A percentile compares a stretch with the other conserved stretches of the same genome.
phyloP scores from a whole-genome alignment of 106 monocot genomes.

The Acorus gramineus region DNA sequence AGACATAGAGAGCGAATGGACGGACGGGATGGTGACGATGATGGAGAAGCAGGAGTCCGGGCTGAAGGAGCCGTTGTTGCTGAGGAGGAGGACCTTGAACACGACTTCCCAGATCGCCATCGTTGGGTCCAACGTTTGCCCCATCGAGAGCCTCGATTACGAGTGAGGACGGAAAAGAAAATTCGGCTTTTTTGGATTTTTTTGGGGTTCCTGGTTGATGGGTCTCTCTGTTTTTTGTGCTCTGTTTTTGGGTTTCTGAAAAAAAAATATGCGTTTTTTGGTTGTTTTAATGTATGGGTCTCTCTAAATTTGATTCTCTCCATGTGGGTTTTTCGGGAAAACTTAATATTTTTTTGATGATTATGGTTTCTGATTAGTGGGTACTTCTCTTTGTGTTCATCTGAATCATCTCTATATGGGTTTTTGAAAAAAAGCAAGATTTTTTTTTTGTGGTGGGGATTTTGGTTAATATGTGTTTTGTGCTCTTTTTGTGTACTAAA shows the following conservation, averaged over 20 bases:
- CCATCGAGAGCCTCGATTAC: slow-evolving; percentile 83
- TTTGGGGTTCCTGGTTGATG: no score
- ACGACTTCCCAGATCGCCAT: slow-evolving; percentile 83
- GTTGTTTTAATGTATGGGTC: background rate
- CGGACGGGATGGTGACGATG: slow-evolving; percentile 17
- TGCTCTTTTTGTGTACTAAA: no score
- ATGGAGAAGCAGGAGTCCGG: slow-evolving; percentile 12
- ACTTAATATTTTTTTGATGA: no score
- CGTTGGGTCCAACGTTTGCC: slow-evolving; percentile 64
- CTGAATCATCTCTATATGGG: no score
- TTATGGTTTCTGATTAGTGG: no score
- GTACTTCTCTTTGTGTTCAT: no score
- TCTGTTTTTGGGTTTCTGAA: background rate
- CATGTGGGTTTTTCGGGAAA: no score
- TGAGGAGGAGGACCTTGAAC: slow-evolving; percentile 46
- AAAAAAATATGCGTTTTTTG: background rate
- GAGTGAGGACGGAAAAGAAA: slow-evolving; percentile 27
- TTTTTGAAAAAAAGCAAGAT: no score
- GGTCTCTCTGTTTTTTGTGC: background rate
- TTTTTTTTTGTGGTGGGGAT: no score
- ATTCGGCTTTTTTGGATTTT: no score
- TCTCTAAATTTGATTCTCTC: no score
- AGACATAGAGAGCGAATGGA: slow-evolving; percentile 30
- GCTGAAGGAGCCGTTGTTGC: slow-evolving; percentile 25
- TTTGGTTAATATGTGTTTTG: no score